Conservation (phyloP, 2,329 filamentous ascomycete genomes). For the Fusarium albosuccineum region DNA sequence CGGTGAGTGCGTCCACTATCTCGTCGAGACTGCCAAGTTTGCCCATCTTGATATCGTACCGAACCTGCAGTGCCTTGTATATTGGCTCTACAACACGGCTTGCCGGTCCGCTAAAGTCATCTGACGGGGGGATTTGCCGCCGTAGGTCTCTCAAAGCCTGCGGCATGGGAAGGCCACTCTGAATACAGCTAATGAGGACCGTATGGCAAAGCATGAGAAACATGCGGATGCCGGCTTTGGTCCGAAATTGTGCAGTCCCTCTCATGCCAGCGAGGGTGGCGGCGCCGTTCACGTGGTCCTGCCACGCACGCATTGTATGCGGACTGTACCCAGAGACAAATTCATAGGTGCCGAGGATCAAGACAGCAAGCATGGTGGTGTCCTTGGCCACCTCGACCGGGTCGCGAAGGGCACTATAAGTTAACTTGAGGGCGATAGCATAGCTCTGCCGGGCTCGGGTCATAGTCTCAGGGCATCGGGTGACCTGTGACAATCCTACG, state of each 20-base stretch:
- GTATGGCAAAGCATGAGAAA: slow-evolving; percentile 67
- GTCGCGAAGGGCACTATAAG: slow-evolving; percentile 62
- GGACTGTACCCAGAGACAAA: slow-evolving; percentile 62
- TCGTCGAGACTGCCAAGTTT: slow-evolving; percentile 52
- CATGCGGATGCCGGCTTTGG: slow-evolving; percentile 62
- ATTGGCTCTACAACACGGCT: slow-evolving; percentile 60
- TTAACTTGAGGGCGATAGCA: slow-evolving; percentile 63
- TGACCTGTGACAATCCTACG: slow-evolving; percentile 63
- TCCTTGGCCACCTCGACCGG: slow-evolving; percentile 60
- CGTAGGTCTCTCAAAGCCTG: slow-evolving; percentile 61
- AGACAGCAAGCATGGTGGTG: slow-evolving; percentile 65
- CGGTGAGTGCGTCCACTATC: slow-evolving; percentile 53
- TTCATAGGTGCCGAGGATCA: slow-evolving; percentile 68
- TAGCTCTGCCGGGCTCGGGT: slow-evolving; percentile 65
- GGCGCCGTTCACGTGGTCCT: slow-evolving; percentile 66
- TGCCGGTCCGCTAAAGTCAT: slow-evolving; percentile 55
- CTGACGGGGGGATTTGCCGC: slow-evolving; percentile 54
- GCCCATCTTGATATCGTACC: slow-evolving; percentile 60
- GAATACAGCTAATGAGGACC: slow-evolving; percentile 65
- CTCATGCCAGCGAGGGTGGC: slow-evolving; percentile 64
- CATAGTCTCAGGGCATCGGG: slow-evolving; percentile 57
- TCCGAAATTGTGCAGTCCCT: slow-evolving; percentile 61
- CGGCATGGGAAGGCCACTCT: slow-evolving; percentile 63
- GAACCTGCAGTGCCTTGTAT: slow-evolving; percentile 60
- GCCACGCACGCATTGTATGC: slow-evolving; percentile 64